Percentiles rank a stretch among this genome's conserved stretches.
Conservation (phyloP, 2,329 filamentous ascomycete genomes). For the Ophiocordyceps camponoti-floridani region DNA sequence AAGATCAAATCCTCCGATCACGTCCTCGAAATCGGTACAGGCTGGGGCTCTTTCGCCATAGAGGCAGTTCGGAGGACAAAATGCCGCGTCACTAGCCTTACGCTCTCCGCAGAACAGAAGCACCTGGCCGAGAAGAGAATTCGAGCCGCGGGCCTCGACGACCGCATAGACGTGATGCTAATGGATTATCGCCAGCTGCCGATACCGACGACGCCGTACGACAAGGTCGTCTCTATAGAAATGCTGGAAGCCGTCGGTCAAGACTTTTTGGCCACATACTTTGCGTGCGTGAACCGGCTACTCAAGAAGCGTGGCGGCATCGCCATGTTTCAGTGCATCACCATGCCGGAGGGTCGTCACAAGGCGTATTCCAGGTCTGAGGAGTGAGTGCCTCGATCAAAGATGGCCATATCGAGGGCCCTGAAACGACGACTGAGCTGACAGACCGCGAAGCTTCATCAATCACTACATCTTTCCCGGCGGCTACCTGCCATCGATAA, state of each 20-base stretch:
- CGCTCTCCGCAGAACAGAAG: constrained; percentile 53
- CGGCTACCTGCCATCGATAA: constrained; percentile 47
- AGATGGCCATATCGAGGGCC: not conserved
- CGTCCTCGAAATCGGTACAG: constrained; percentile 57
- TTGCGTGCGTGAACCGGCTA: constrained; percentile 41
- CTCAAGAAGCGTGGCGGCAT: constrained; percentile 49
- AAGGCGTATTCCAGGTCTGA: constrained; percentile 46
- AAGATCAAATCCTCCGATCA: constrained; percentile 47
- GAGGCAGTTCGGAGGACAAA: constrained; percentile 46
- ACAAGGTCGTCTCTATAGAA: constrained; percentile 59
- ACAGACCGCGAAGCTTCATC: constrained; percentile 35
- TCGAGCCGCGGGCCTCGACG: constrained; percentile 35
- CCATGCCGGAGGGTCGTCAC: constrained; percentile 53
- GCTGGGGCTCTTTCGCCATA: constrained; percentile 61
- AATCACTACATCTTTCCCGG: constrained; percentile 64
- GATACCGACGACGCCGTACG: constrained; percentile 34
- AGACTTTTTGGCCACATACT: constrained; percentile 51
- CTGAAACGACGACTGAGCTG: not conserved
- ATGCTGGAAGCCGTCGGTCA: constrained; percentile 61
- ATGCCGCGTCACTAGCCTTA: constrained; percentile 51
- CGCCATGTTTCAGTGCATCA: constrained; percentile 60
- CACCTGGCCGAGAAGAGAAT: constrained; percentile 48
- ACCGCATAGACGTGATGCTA: constrained; percentile 45
- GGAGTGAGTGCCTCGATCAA: constrained; percentile 26
- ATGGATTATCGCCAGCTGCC: constrained; percentile 51